Conservation (phyloP, 371 early-diverging fungal genomes). For the Encephalitozoon intestinalis region DNA sequence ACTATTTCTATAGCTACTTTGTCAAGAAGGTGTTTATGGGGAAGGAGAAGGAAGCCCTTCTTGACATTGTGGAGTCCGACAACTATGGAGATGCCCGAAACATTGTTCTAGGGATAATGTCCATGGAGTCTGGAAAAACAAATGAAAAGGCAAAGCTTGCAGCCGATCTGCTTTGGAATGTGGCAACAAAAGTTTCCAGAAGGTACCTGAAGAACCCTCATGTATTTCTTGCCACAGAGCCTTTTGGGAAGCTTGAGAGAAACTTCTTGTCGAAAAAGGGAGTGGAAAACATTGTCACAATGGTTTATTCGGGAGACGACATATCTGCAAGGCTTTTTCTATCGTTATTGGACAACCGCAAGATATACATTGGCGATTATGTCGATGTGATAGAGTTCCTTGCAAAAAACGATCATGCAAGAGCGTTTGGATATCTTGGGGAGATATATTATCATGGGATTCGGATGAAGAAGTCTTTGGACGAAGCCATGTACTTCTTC, state of each 20-base stretch:
- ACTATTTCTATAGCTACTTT: neutral
- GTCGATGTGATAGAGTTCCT: slow-evolving; percentile 37
- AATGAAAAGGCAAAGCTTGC: neutral
- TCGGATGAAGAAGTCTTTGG: slow-evolving; percentile 42
- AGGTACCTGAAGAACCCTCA: neutral
- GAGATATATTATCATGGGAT: slow-evolving; percentile 58
- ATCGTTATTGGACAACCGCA: slow-evolving; percentile 37
- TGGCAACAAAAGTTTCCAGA: neutral
- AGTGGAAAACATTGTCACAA: slow-evolving; percentile 11
- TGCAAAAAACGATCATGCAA: slow-evolving; percentile 27
- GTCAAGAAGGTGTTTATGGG: slow-evolving; percentile 17
- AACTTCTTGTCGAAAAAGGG: neutral
- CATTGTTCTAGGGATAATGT: neutral
- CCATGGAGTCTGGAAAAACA: neutral
- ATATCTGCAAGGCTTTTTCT: slow-evolving; percentile 40
- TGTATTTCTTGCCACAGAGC: neutral
- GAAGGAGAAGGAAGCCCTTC: neutral
- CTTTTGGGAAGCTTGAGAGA: neutral
- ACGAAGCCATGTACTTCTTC: slow-evolving; percentile 58
- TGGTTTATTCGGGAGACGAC: slow-evolving; percentile 31
- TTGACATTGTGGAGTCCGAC: neutral
- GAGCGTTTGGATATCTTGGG: slow-evolving; percentile 55
- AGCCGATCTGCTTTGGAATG: neutral
- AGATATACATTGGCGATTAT: slow-evolving; percentile 35
- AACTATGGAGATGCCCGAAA: neutral